A percentile compares a stretch with the other conserved stretches of the same genome.
Conservation (phyloP, 441 rosid genomes). For the Corymbia citriodora region DNA sequence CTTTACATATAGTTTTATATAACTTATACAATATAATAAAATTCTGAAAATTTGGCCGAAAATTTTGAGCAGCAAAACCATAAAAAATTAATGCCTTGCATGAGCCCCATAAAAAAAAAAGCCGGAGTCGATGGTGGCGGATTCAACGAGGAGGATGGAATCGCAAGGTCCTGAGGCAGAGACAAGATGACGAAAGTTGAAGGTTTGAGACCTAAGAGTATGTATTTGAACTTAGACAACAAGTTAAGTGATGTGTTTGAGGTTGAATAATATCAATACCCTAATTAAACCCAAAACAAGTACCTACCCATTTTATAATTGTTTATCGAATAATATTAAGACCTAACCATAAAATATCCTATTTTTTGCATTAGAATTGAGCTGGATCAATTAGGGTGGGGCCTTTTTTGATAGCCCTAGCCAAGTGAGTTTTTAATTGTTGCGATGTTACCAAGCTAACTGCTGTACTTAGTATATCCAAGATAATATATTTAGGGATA, state of each 20-base stretch:
- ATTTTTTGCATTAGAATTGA: not conserved
- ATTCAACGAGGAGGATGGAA: too few species aligned
- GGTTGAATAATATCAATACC: not conserved
- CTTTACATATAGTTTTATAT: not conserved
- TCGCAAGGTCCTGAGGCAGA: too few species aligned
- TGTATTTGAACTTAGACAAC: too few species aligned
- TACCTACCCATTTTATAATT: not conserved
- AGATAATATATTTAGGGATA: not conserved
- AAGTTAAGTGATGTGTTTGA: too few species aligned
- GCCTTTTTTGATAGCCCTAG: not conserved
- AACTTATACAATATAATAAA: too few species aligned
- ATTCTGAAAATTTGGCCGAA: not conserved
- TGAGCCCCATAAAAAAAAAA: not conserved
- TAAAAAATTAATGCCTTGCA: not conserved
- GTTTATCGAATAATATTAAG: too few species aligned
- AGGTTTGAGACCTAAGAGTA: too few species aligned
- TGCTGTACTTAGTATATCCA: not conserved
- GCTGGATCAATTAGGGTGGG: not conserved
- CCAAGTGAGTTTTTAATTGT: not conserved
- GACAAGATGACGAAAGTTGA: too few species aligned
- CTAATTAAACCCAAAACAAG: not conserved
- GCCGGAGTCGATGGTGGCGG: too few species aligned
- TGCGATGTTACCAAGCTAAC: not conserved
- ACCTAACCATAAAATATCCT: not conserved
- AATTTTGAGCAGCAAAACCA: not conserved